A percentile compares a stretch with the other conserved stretches of the same genome.
Conservation (phyloP, 257 asterid genomes). For the Nicotiana tabacum region DNA sequence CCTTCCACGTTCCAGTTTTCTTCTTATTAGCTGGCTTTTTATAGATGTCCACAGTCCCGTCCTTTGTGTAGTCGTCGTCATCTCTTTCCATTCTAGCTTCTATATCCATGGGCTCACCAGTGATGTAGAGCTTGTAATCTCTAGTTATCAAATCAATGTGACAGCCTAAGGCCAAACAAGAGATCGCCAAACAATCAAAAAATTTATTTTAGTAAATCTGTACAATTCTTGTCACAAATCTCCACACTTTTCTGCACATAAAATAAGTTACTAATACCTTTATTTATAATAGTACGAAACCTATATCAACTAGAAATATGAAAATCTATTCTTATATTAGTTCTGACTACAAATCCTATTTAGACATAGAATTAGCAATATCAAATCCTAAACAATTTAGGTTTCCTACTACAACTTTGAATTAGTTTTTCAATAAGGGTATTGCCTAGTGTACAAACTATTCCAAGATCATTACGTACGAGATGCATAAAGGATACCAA, state of each 20-base stretch:
- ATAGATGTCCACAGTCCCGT: constrained; percentile 53
- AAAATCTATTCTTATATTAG: too few relatives aligned
- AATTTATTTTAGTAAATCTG: too few relatives aligned
- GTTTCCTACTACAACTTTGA: too few relatives aligned
- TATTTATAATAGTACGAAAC: too few relatives aligned
- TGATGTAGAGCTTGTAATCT: neutral
- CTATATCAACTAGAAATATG: too few relatives aligned
- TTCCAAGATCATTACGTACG: neutral
- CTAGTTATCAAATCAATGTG: neutral
- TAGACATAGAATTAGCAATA: too few relatives aligned
- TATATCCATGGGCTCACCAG: neutral
- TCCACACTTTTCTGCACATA: too few relatives aligned
- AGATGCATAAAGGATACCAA: neutral
- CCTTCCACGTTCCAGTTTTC: constrained; percentile 77
- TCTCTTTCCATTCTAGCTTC: constrained; percentile 26
- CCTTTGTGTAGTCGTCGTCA: constrained; percentile 36
- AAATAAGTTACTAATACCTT: too few relatives aligned
- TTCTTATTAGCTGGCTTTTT: constrained; percentile 53
- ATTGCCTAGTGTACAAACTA: neutral
- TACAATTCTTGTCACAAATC: too few relatives aligned
- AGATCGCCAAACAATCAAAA: neutral
- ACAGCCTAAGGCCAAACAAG: neutral
- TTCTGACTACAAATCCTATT: too few relatives aligned
- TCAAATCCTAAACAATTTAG: too few relatives aligned
- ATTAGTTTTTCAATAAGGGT: neutral